Conservation (phyloP, 2,329 filamentous ascomycete species). For the Talaromyces islandicus region DNA sequence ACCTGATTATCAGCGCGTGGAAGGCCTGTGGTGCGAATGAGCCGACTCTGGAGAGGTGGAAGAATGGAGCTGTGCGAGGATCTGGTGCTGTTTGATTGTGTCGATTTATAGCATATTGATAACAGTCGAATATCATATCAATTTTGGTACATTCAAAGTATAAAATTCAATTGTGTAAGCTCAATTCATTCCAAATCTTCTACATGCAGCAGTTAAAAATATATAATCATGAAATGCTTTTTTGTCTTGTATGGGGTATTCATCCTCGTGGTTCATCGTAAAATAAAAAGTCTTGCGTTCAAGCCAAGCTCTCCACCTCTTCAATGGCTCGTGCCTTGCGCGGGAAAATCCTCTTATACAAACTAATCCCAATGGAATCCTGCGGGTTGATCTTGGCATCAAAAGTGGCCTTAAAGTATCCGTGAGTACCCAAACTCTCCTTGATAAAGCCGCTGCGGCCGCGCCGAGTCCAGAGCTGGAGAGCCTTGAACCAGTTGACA, state of each 20-base stretch:
- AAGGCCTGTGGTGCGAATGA: slow-evolving; percentile 72
- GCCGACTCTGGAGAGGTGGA: slow-evolving; percentile 39
- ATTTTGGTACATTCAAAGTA: background rate
- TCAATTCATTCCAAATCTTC: background rate
- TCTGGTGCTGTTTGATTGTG: slow-evolving; percentile 26
- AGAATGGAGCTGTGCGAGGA: slow-evolving; percentile 30
- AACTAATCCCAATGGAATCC: slow-evolving; percentile 83
- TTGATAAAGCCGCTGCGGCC: slow-evolving; percentile 88
- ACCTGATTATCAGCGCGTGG: slow-evolving; percentile 87
- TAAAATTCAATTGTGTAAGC: background rate
- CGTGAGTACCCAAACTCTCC: slow-evolving; percentile 89
- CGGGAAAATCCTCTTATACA: slow-evolving; percentile 83
- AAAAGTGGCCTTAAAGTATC: slow-evolving; percentile 99
- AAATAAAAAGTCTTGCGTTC: background rate
- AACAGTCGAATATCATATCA: too few relatives aligned
- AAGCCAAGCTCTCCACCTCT: slow-evolving; percentile 13
- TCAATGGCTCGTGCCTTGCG: slow-evolving; percentile 54
- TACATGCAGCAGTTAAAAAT: background rate
- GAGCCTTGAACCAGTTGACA: slow-evolving; percentile 93
- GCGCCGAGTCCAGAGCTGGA: slow-evolving; percentile 89
- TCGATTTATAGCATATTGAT: background rate
- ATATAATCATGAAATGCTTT: background rate
- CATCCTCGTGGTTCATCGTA: background rate
- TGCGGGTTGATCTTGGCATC: slow-evolving; percentile 94
- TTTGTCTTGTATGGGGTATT: slow-evolving; percentile 3